Conservation (phyloP, 2,329 filamentous ascomycete genomes). For the Claviceps monticola region DNA sequence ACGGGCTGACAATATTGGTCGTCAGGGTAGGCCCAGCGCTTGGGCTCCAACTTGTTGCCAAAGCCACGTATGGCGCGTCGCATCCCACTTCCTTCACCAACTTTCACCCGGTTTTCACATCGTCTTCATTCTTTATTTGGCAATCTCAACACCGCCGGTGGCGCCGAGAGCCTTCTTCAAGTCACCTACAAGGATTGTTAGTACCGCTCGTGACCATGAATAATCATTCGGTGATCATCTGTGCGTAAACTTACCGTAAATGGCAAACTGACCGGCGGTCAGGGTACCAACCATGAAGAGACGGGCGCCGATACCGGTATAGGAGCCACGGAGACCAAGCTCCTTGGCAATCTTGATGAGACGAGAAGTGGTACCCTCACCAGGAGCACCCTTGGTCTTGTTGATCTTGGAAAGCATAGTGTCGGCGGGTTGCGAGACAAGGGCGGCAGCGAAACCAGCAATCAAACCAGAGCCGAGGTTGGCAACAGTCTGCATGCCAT, state of each 20-base stretch:
- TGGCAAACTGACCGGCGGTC: constrained; percentile 74
- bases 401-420: constrained; percentile 95
- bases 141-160: constrained; percentile 12
- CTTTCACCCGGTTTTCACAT: neutral
- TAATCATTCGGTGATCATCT: neutral
- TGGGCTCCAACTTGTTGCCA: constrained; percentile 5
- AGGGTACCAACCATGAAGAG: constrained; percentile 52
- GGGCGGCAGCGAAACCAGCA: constrained; percentile 66
- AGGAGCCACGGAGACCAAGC: constrained; percentile 66
- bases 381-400: constrained; percentile 79
- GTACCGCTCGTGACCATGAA: neutral
- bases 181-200: constrained; percentile 25
- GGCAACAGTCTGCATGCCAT: constrained; percentile 59
- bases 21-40: constrained; percentile 8
- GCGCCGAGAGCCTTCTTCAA: constrained; percentile 47
- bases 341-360: constrained; percentile 81
- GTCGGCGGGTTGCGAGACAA: constrained; percentile 81
- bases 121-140: constrained; percentile 9
- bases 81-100: neutral
- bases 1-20: neutral
- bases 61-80: neutral
- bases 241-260: constrained; percentile 42
- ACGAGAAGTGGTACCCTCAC: constrained; percentile 69
- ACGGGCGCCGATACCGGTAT: constrained; percentile 66
- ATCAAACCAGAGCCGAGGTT: constrained; percentile 51